Evolutionary conservation across 31 red algal genomes (phyloP).

Genomic region (Odonthalia washingtoniensis): DNA sequence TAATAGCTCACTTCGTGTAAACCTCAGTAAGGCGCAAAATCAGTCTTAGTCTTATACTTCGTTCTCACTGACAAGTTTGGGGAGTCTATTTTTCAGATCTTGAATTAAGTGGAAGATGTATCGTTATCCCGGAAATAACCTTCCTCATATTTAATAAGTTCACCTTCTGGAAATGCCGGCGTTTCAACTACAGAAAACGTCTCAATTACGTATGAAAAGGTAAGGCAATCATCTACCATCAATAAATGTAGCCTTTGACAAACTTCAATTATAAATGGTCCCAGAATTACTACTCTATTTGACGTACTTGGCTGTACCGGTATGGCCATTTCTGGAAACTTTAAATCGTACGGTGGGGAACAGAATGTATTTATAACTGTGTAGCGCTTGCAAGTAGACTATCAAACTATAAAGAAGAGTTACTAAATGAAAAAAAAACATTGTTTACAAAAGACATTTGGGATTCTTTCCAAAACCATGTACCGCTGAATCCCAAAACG

Average conservation of each 20-base stretch:
- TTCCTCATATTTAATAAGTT: neutral
- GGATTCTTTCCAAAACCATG: no score
- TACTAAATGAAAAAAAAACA: no score
- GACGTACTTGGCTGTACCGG: no score
- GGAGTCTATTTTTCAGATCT: slow-evolving; percentile 57
- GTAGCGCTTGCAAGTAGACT: slow-evolving; percentile 51
- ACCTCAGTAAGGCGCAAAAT: slow-evolving; percentile 77
- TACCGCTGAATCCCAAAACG: no score
- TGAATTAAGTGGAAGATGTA: neutral
- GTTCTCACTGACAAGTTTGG: no score
- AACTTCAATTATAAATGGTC: slow-evolving; percentile 52
- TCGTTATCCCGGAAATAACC: neutral
- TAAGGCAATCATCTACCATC: slow-evolving; percentile 44
- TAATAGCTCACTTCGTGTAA: neutral
- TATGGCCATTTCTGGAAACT: no score
- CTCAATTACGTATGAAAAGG: slow-evolving; percentile 66
- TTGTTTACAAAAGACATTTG: no score
- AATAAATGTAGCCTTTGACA: slow-evolving; percentile 55
- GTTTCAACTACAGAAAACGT: slow-evolving; percentile 33
- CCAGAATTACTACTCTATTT: slow-evolving; percentile 74
- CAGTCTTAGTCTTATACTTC: slow-evolving; percentile 89
- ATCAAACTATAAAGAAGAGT: no score
- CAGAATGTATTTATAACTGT: no score
- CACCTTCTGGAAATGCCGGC: no score
- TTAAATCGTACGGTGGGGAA: no score